Base-by-base conservation (phyloP, 2,329 filamentous ascomycete genomes). In the Fusarium verticillioides region DNA sequence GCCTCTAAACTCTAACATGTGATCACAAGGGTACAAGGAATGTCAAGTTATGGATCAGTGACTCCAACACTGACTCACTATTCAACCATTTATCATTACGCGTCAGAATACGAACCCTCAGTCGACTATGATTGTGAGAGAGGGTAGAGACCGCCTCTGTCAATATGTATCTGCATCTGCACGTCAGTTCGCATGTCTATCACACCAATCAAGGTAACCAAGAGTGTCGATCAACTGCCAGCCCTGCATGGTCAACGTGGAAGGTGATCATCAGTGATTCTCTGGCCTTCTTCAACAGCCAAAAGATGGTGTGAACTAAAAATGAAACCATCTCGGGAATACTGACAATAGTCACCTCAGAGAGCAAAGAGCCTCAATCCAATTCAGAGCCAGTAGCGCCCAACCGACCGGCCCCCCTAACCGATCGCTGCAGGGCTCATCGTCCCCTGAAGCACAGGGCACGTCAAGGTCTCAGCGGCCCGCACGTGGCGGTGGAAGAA, bases 401-500 rank as follows among this genome's bases (percentile, higher is more conserved):
- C 63, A 42, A 46, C 57, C 49, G 54, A 30, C 30, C 42, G 37
- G 37, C 19, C 30, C 47, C 42, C 23, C 46, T 34, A 54, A 56
- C 62, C 58, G 71, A 73, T 74, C 72, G 72, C 64, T 75, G 65
- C 72, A 74, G 72, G 72, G 72, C 68, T 75, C 23, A 44, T 44
- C 44, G 47, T 71, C 64, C 66, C 64, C 70, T 74, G 63, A 59
- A 72, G 72, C 75, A 69, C 73, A 77, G 73, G 63, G 40, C 75
- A 70, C 23, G 28, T 47, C n/a, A 43, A 42, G 60, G 52, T 40
- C 49, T 32, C 58, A 57, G 23, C 46, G 59, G 61, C 53, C 61
- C 60, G 68, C 75, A 77, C 75, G 75, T 77, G 75, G 60, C 66
- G 68, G 62, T 57, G 60, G 69, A 56, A 66, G 63, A 66, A 70